phyloP scores from a whole-genome alignment of 2,329 filamentous ascomycete genomes.

The Neospermospora avenae region DNA sequence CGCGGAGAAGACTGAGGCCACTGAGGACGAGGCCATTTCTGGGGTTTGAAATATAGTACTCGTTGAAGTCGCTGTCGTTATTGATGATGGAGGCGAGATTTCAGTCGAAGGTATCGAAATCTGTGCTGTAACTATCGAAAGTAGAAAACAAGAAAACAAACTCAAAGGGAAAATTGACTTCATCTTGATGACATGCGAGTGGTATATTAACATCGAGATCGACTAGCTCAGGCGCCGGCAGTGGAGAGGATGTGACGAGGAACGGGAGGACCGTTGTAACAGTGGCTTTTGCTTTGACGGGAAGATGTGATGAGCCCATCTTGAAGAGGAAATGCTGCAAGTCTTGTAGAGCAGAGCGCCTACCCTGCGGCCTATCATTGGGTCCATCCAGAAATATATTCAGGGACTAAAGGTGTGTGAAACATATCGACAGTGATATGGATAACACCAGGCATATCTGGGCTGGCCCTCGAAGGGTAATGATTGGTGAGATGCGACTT shows the following conservation, averaged over 20 bases:
- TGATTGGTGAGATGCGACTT: constrained; percentile 19
- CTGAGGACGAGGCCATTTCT: constrained; percentile 35
- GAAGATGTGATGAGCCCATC: constrained; percentile 19
- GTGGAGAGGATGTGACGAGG: constrained; percentile 23
- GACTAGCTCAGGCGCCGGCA: constrained; percentile 19
- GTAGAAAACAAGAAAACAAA: constrained; percentile 26
- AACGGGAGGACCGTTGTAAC: constrained; percentile 11
- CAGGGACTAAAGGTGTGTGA: constrained; percentile 14
- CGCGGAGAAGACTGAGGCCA: constrained; percentile 30
- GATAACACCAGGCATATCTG: constrained; percentile 12
- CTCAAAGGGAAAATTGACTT: constrained; percentile 24
- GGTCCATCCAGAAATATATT: constrained; percentile 18
- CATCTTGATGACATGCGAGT: constrained; percentile 25
- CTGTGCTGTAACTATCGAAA: constrained; percentile 27
- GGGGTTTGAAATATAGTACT: constrained; percentile 28
- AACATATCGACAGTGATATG: constrained; percentile 29
- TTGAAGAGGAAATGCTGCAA: constrained; percentile 18
- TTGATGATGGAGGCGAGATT: constrained; percentile 12
- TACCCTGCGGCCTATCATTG: constrained; percentile 30
- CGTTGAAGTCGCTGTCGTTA: constrained; percentile 21
- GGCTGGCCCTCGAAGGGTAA: neutral
- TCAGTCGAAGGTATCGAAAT: constrained; percentile 15
- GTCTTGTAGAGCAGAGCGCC: constrained; percentile 28
- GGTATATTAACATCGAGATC: constrained; percentile 17
- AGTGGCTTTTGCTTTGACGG: constrained; percentile 13